Evolutionary conservation across 2,329 filamentous ascomycete species (phyloP).

Genomic region (Alternaria gansuensis): DNA sequence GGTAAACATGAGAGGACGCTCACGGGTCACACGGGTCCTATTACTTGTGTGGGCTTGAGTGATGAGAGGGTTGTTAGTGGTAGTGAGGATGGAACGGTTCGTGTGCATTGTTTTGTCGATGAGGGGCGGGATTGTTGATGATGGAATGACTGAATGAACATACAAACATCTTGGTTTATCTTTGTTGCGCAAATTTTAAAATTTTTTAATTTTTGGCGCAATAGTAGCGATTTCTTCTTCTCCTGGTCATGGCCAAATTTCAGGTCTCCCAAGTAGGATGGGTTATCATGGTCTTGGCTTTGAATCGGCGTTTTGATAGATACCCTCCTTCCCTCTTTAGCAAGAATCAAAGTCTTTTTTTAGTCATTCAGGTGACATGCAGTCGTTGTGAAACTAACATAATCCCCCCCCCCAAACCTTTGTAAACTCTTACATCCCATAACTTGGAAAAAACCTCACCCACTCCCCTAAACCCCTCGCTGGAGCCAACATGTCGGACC

Average conservation of each 20-base stretch:
- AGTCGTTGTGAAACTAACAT: too few species aligned
- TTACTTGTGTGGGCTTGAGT: conserved; percentile 91
- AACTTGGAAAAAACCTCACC: neutral
- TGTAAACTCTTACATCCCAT: neutral
- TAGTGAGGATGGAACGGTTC: conserved; percentile 90
- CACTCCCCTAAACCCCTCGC: neutral
- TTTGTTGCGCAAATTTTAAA: neutral
- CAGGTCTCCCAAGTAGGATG: neutral
- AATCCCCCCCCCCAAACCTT: neutral
- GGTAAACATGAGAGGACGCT: conserved; percentile 93
- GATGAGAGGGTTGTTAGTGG: conserved; percentile 90
- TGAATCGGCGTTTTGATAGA: conserved; percentile 4
- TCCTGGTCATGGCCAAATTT: neutral
- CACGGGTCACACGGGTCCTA: conserved; percentile 86
- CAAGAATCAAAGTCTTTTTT: neutral
- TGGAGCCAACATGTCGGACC: conserved; percentile 17
- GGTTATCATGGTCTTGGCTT: neutral
- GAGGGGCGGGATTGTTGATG: conserved; percentile 1
- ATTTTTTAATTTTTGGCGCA: neutral
- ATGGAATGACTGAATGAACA: neutral
- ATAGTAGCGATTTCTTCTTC: conserved; percentile 3
- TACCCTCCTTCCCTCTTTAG: conserved; percentile 7
- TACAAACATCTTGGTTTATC: neutral
- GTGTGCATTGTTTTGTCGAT: conserved; percentile 62
- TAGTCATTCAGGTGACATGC: neutral